phyloP scores from a whole-genome alignment of 352 stramenopile species.

The Salisapilia sapeloensis region DNA sequence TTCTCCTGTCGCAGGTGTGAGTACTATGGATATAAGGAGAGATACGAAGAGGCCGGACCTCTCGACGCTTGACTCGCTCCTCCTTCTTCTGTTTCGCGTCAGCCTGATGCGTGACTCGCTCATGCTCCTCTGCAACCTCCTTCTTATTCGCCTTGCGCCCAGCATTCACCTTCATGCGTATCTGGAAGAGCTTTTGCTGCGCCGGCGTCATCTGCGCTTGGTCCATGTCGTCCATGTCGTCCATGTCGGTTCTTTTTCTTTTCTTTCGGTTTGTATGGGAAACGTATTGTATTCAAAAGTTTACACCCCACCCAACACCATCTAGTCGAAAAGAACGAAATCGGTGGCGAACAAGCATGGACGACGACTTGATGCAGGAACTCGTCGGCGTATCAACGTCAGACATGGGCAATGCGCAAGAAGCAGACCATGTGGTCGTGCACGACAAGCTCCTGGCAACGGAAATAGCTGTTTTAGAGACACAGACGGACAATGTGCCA shows the following conservation, averaged over 20 bases:
- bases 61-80: conserved; percentile 26
- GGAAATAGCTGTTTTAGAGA: conserved; percentile 45
- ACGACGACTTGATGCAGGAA: conserved; percentile 35
- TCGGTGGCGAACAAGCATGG: conserved; percentile 11
- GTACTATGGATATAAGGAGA: too few relatives aligned
- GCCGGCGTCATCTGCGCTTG: conserved; percentile 49
- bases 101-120: conserved; percentile 43
- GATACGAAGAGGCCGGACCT: too few relatives aligned
- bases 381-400: conserved; percentile 31
- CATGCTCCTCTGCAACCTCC: conserved; percentile 56
- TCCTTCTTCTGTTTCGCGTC: conserved; percentile 48
- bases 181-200: conserved; percentile 69
- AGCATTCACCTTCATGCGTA: conserved; percentile 76
- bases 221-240: conserved; percentile 16
- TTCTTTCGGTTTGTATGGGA: neutral
- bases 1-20: conserved; percentile 16
- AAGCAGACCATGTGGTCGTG: conserved; percentile 18
- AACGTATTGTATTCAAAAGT: neutral
- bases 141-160: conserved; percentile 66
- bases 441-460: conserved; percentile 15
- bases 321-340: too few relatives aligned
- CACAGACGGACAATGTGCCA: conserved; percentile 12
- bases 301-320: too few relatives aligned
- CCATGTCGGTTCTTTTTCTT: conserved; percentile 7
- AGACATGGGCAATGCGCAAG: conserved; percentile 13